These are phyloP conservation scores for Tilletia horrida DNA, from an alignment of 1,284 basidiomycete species.

Conservation along the genomic window DNA sequence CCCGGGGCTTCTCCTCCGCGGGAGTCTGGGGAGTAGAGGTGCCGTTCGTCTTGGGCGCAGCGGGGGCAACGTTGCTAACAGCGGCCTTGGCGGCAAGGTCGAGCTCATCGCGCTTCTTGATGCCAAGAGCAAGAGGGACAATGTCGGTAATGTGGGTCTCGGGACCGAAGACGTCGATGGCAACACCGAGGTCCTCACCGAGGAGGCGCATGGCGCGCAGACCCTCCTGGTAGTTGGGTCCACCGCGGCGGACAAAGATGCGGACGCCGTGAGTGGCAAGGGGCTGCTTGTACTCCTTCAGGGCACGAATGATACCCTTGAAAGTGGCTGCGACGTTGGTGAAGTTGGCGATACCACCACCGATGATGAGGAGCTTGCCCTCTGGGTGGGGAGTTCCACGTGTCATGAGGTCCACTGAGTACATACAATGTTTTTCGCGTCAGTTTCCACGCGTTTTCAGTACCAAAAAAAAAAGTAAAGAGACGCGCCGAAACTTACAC, in stretches of 20 bases:
- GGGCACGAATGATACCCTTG: conserved; percentile 97
- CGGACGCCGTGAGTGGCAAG: conserved; percentile 49
- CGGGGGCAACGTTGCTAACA: conserved; percentile 36
- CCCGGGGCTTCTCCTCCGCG: conserved; percentile 60
- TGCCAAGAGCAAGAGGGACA: conserved; percentile 90
- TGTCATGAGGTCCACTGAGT: conserved; percentile 78
- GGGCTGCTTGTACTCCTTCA: conserved; percentile 79
- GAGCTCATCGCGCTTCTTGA: conserved; percentile 57
- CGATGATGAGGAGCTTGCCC: conserved; percentile 98
- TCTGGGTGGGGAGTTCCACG: conserved; percentile 59
- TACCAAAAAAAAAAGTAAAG: conserved; percentile 3
- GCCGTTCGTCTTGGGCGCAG: conserved; percentile 25
- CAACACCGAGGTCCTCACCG: conserved; percentile 93
- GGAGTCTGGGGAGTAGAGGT: conserved; percentile 28
- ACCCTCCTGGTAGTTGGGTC: conserved; percentile 99
- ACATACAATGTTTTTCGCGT: background rate
- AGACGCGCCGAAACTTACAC: conserved; percentile 60
- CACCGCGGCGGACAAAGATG: conserved; percentile 88
- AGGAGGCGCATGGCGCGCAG: conserved; percentile 97
- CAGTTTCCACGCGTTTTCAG: conserved; percentile 15
- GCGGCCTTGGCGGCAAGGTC: conserved; percentile 47
- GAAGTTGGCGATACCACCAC: conserved; percentile 99
- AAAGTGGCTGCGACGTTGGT: conserved; percentile 98
- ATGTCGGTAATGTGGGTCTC: conserved; percentile 99
- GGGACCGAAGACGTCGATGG: conserved; percentile 91